These are phyloP conservation scores for Trichophyton schoenleinii DNA, from an alignment of 2,329 filamentous ascomycete genomes.

Conservation along the genomic window DNA sequence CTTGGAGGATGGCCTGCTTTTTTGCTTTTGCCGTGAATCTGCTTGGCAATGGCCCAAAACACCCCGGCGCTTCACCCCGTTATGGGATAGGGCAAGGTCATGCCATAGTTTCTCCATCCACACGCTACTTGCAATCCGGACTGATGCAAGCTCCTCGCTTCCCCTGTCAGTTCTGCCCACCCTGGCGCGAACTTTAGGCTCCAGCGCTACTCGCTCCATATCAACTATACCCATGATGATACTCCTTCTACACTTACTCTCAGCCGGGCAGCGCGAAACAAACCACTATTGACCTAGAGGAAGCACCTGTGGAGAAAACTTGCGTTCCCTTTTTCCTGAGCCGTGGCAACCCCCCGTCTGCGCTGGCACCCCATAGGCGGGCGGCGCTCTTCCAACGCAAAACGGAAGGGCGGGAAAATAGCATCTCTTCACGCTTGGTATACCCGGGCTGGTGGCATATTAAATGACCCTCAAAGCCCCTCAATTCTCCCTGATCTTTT, in stretches of 20 bases:
- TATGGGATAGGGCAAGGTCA: background rate
- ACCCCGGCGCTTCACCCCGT: background rate
- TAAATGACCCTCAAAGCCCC: background rate
- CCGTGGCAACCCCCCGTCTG: background rate
- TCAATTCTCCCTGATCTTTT: background rate
- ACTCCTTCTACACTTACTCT: no score
- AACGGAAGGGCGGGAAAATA: background rate
- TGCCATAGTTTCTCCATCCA: background rate
- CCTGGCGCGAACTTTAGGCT: background rate
- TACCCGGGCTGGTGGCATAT: background rate
- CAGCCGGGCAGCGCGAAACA: slow-evolving; percentile 1
- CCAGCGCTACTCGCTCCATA: background rate
- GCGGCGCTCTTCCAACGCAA: background rate
- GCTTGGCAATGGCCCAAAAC: background rate
- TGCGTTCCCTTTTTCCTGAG: background rate
- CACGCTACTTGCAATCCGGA: background rate
- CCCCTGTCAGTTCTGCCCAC: background rate
- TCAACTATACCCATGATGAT: background rate
- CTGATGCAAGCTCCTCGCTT: slow-evolving; percentile 1
- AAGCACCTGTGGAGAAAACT: background rate
- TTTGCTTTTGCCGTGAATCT: background rate
- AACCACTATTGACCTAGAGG: background rate
- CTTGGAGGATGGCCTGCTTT: background rate
- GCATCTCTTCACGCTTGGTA: background rate
- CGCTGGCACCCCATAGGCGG: background rate